These are phyloP conservation scores for Wickerhamomyces bisporus DNA, from an alignment of 805 yeast genomes.

Conservation along the genomic window DNA sequence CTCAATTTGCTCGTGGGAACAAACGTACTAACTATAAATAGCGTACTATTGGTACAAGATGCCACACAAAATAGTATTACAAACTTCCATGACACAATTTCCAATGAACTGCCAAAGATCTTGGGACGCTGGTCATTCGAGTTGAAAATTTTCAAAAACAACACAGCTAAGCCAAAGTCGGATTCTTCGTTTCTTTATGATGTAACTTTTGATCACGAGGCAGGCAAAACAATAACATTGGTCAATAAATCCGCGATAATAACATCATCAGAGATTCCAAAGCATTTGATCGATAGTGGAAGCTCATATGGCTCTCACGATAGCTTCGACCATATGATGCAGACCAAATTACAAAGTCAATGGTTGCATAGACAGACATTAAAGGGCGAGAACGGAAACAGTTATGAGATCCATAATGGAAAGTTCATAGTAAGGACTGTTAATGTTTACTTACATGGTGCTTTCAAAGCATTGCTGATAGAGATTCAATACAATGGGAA, in stretches of 20 bases:
- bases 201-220: slow-evolving; percentile 13
- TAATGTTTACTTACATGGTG: slow-evolving; percentile 70
- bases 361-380: slow-evolving; percentile 69
- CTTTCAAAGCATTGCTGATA: slow-evolving; percentile 63
- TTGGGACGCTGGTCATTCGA: slow-evolving; percentile 67
- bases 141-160: slow-evolving; percentile 62
- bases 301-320: slow-evolving; percentile 53
- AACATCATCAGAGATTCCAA: slow-evolving; percentile 23
- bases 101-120: slow-evolving; percentile 58
- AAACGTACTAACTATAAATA: slow-evolving; percentile 7
- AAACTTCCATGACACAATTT: slow-evolving; percentile 63
- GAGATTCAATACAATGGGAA: slow-evolving; percentile 32
- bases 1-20: too few species aligned
- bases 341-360: slow-evolving; percentile 55
- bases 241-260: slow-evolving; percentile 25
- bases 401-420: slow-evolving; percentile 45
- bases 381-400: slow-evolving; percentile 71
- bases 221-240: slow-evolving; percentile 13
- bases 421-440: slow-evolving; percentile 52
- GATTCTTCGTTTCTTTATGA: slow-evolving; percentile 22
- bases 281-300: slow-evolving; percentile 36
- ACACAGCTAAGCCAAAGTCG: slow-evolving; percentile 31
- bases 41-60: slow-evolving; percentile 37
- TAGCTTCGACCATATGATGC: slow-evolving; percentile 49
- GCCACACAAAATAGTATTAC: slow-evolving; percentile 58